Base-by-base conservation (phyloP, 148 eudicot species). In the Persicaria tinctoria region DNA sequence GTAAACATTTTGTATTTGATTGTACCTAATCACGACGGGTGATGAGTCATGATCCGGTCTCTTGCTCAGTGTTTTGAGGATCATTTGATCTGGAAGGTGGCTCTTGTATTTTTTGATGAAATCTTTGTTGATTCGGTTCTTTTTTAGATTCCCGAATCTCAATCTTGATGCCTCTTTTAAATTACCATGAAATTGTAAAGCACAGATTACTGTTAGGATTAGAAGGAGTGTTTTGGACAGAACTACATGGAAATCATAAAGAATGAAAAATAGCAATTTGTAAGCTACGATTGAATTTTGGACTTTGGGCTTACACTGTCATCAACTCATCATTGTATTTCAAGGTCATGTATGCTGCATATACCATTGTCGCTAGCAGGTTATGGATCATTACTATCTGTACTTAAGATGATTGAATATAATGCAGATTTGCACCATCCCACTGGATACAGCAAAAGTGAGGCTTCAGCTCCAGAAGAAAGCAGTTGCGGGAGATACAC, bases 401-500 rank as follows among this genome's bases (percentile, higher is more conserved):
- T 55, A 3, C 20, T 5, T 17, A 57, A 57, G 3, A 17, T 17
- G 66, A 60, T 60, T 27, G 11, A 60, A 60, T 60, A 3, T 66
- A 64, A 64, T 80, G 68, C 80, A 94, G 98, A 47, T 87, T 17
- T 92, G 96, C 77, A 95, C 99, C 62, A 79, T 95, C 70, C 99
- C 97, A 3, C 84, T 95, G 85, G 99, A 95, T 82, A 95, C 99
- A 70, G 99, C 99, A 57, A 95, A 95, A 76, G 97, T 95, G 27
- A 88, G 99, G 86, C 99, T 95, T 75, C 99, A 95, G 81, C 88
- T 95, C 73, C 99, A 92, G 77, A 92, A 95, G 79, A 92, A 86
- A 80, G 89, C 85, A 17, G 86, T 86, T 73, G 88, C 77, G 51
- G 93, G 96, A 77, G 93, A 94, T 82, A 89, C 73, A 23, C 20